phyloP scores from a whole-genome alignment of 2,329 filamentous ascomycete genomes.

The Clonostachys byssicola region DNA sequence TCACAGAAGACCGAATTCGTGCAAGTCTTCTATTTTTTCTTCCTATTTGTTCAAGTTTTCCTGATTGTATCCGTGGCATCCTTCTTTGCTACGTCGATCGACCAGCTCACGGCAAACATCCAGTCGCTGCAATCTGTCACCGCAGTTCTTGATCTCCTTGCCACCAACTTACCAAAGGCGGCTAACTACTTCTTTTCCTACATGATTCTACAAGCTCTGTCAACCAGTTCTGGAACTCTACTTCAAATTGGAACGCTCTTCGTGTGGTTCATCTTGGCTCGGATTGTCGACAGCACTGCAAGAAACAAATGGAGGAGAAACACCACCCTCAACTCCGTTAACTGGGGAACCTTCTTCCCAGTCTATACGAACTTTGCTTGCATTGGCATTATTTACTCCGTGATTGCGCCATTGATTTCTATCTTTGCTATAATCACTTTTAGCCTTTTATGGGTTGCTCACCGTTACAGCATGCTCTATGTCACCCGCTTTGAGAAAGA shows the following conservation, averaged over 20 bases:
- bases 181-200: constrained; percentile 99
- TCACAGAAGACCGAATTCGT: constrained; percentile 77
- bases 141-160: constrained; percentile 68
- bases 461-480: constrained; percentile 96
- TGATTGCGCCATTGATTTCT: constrained; percentile 86
- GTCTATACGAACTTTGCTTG: constrained; percentile 96
- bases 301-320: constrained; percentile 82
- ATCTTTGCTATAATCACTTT: constrained; percentile 94
- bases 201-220: constrained; percentile 91
- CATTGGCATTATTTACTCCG: constrained; percentile 83
- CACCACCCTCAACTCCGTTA: constrained; percentile 70
- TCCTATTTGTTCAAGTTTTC: constrained; percentile 93
- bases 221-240: constrained; percentile 83
- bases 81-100: constrained; percentile 61
- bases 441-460: constrained; percentile 84
- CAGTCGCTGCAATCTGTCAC: constrained; percentile 46
- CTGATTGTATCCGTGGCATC: constrained; percentile 84
- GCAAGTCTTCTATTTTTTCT: constrained; percentile 88
- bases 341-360: constrained; percentile 93
- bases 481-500: constrained; percentile 87
- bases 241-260: constrained; percentile 78
- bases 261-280: constrained; percentile 77
- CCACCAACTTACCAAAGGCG: constrained; percentile 75
- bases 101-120: constrained; percentile 53
- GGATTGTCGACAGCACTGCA: constrained; percentile 77